These are phyloP conservation scores for Tillandsia leiboldiana DNA, from an alignment of 176 grass and related monocot genomes.

Conservation along the genomic window DNA sequence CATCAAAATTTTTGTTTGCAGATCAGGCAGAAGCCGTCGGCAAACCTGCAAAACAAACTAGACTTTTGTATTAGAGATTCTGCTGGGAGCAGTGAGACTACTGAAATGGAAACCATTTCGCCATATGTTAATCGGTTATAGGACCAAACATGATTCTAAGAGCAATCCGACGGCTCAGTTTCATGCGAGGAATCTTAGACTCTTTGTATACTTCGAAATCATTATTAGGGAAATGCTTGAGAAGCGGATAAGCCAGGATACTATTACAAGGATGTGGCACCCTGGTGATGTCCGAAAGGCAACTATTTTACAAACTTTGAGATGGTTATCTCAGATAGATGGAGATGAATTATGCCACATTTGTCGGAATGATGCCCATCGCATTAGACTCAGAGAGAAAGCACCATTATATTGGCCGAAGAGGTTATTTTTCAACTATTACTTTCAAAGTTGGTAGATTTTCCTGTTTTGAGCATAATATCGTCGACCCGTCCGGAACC, in stretches of 20 bases:
- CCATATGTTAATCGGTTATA: slow-evolving; percentile 1
- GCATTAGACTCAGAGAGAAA: too few species aligned
- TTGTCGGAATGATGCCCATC: too few species aligned
- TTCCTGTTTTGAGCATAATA: too few species aligned
- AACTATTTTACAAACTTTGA: too few species aligned
- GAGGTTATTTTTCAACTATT: too few species aligned
- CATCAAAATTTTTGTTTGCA: slow-evolving; percentile 60
- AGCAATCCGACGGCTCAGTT: slow-evolving; percentile 13
- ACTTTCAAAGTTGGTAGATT: too few species aligned
- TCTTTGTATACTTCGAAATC: slow-evolving; percentile 25
- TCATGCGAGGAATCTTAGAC: slow-evolving; percentile 37
- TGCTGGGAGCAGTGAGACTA: neutral
- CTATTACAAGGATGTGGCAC: too few species aligned
- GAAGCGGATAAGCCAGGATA: neutral
- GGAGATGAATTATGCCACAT: too few species aligned
- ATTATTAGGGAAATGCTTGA: slow-evolving; percentile 15
- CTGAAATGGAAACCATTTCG: neutral
- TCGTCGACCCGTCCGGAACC: too few species aligned
- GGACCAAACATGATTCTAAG: slow-evolving; percentile 8
- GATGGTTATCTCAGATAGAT: too few species aligned
- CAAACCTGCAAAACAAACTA: slow-evolving; percentile 24
- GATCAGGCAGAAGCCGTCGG: slow-evolving; percentile 71
- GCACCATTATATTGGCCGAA: too few species aligned
- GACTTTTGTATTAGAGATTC: slow-evolving; percentile 7
- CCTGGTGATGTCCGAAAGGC: too few species aligned